Evolutionary conservation across 768 basidiomycete species (phyloP).

Genomic region (Termitomyces eurrhizus): DNA sequence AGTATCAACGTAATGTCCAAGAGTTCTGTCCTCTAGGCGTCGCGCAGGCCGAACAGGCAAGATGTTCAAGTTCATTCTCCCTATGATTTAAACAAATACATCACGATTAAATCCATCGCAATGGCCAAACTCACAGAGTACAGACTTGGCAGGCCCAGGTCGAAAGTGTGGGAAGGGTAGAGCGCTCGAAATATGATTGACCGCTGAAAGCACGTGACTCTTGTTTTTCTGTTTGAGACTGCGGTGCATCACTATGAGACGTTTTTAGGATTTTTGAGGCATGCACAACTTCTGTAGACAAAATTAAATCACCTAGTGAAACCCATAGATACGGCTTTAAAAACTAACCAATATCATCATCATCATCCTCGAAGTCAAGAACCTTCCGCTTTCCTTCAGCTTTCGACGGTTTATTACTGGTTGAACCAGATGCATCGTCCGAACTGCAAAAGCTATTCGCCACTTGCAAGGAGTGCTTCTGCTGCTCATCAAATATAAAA

Average conservation of each 20-base stretch:
- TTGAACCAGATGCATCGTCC: not conserved
- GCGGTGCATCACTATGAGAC: not conserved
- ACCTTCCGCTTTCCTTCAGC: slow-evolving; percentile 13
- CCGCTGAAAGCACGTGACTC: not conserved
- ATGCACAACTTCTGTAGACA: slow-evolving; percentile 3
- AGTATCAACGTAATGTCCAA: slow-evolving; percentile 7
- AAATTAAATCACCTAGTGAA: not conserved
- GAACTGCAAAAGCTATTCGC: slow-evolving; percentile 16
- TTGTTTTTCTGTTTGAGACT: not conserved
- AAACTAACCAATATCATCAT: slow-evolving; percentile 9
- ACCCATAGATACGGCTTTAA: not conserved
- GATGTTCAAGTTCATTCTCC: slow-evolving; percentile 46
- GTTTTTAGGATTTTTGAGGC: slow-evolving; percentile 7
- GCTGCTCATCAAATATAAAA: slow-evolving; percentile 37
- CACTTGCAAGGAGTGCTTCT: slow-evolving; percentile 8
- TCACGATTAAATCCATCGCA: not conserved
- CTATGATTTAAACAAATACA: slow-evolving; percentile 25
- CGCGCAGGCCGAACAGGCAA: slow-evolving; percentile 60
- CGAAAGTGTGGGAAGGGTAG: not conserved
- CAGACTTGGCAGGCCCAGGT: slow-evolving; percentile 58
- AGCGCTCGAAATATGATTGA: not conserved
- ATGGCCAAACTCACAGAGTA: slow-evolving; percentile 50
- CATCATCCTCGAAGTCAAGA: slow-evolving; percentile 1
- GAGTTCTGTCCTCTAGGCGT: slow-evolving; percentile 41
- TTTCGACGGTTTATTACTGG: not conserved